phyloP scores from a whole-genome alignment of 208 protist species.

The Trichomonas gallinae region DNA sequence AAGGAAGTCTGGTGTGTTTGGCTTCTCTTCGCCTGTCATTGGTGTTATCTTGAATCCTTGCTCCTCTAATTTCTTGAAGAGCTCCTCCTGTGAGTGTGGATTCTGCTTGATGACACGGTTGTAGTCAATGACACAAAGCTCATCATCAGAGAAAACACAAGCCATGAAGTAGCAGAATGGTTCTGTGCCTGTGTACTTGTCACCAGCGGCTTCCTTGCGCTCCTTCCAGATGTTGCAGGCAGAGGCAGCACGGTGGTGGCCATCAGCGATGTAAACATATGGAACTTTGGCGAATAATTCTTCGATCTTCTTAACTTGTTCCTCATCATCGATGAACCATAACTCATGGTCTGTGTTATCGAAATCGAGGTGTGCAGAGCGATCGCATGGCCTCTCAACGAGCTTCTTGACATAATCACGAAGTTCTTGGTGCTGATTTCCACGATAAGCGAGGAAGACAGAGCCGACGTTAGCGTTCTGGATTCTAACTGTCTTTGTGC shows the following conservation, averaged over 20 bases:
- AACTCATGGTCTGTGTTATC: constrained; percentile 19
- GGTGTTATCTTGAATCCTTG: not conserved
- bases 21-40: not conserved
- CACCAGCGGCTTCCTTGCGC: not conserved
- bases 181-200: not conserved
- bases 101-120: not conserved
- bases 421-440: not conserved
- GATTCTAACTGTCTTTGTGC: not conserved
- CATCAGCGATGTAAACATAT: constrained; percentile 21
- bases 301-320: not conserved
- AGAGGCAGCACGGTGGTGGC: not conserved
- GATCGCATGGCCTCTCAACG: not conserved
- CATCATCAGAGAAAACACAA: not conserved
- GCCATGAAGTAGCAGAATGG: constrained; percentile 22
- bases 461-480: constrained; percentile 13
- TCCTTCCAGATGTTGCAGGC: not conserved
- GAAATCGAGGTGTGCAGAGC: not conserved
- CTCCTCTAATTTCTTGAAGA: not conserved
- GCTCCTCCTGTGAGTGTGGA: not conserved
- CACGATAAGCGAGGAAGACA: constrained; percentile 11
- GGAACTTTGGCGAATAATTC: not conserved
- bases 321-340: constrained; percentile 15
- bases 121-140: constrained; percentile 6
- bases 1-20: not conserved
- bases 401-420: not conserved